Percentiles rank a stretch among this genome's conserved stretches.
These are phyloP conservation scores for Penicillium dipodomyicola DNA, from an alignment of 495 filamentous ascomycete genomes.

Conservation along the genomic window DNA sequence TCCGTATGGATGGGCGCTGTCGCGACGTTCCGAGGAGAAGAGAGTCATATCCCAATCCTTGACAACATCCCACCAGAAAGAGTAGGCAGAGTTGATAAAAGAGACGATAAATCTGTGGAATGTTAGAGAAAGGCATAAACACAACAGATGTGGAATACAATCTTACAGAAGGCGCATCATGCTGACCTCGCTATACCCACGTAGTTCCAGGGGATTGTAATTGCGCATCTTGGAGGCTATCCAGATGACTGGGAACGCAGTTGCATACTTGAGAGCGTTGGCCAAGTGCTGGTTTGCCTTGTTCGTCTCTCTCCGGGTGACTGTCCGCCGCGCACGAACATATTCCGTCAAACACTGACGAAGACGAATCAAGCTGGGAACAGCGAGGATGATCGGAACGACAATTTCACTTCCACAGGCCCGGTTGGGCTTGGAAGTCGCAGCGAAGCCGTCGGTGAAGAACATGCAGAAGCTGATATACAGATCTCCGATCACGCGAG, in stretches of 20 bases:
- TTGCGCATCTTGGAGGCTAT: slow-evolving; percentile 71
- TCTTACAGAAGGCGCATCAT: slow-evolving; percentile 56
- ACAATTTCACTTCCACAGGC: slow-evolving; percentile 70
- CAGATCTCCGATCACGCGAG: slow-evolving; percentile 87
- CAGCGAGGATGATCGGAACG: slow-evolving; percentile 75
- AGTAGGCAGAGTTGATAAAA: slow-evolving; percentile 80
- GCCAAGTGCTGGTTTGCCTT: slow-evolving; percentile 82
- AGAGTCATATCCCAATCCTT: slow-evolving; percentile 95
- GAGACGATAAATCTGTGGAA: slow-evolving; percentile 56
- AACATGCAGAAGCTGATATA: slow-evolving; percentile 91
- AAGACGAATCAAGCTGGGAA: slow-evolving; percentile 81
- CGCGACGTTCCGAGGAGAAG: slow-evolving; percentile 54
- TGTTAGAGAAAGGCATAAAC: slow-evolving; percentile 1
- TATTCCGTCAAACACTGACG: slow-evolving; percentile 93
- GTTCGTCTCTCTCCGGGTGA: slow-evolving; percentile 44
- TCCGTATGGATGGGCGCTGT: slow-evolving; percentile 69
- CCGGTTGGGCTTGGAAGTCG: slow-evolving; percentile 77
- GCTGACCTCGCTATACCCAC: slow-evolving; percentile 55
- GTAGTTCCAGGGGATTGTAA: slow-evolving; percentile 51
- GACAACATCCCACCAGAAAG: slow-evolving; percentile 96
- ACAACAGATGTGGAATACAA: not conserved
- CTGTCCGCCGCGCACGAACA: slow-evolving; percentile 59
- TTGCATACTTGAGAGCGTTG: slow-evolving; percentile 90
- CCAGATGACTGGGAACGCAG: slow-evolving; percentile 87
- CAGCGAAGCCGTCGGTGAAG: slow-evolving; percentile 60